Base-by-base conservation (phyloP, 2,329 filamentous ascomycete species). In the Aspergillus sp. region DNA sequence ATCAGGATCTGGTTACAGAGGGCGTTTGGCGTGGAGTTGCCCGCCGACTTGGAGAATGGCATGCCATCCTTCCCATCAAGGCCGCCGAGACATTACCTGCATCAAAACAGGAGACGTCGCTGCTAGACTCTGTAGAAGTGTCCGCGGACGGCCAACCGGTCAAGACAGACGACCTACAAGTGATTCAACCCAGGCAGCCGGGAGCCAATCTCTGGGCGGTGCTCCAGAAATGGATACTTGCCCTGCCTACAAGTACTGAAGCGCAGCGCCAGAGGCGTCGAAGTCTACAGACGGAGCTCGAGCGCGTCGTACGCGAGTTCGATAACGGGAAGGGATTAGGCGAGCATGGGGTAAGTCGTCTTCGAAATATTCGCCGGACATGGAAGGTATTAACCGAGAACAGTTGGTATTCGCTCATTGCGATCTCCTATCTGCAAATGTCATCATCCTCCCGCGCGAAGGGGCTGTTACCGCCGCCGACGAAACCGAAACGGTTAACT, bases 381-480 rank as follows among this genome's bases (percentile, higher is more conserved):
- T 41, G 46, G 13, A 45, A 41, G 8, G 9, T 51, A n/a, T 34
- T 48, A 25, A 48, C 28, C 22, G 25, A 43, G 4, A 76, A 93
- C 15, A 41, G 86, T 88, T 96, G 68, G 88, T 98, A 52, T 97
- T 98, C 81, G 91, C 91, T 65, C 94, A 98, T 79, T 97, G 93
- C 82, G 95, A 99, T 77, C 86, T 99, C 25, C 83, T 99, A n/a
- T 92, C 91, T 76, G 95, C 93, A 68, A 99, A 99, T 75, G 91
- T 99, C 67, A 98, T 99, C 72, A 87, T 97, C 66, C 84, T 92
- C 7, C 59, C 59, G 60, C 89, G 76, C 58, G 64, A 61, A 66
- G 57, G 74, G 75, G 47, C 69, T 1, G 22, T 65, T 2, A 74
- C 75, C 15, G 72, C 65, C 3, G 74, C 75, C 15, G 72, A 79